phyloP scores from a whole-genome alignment of 768 basidiomycete species.

The Cystobasidiopsis lactophilus region DNA sequence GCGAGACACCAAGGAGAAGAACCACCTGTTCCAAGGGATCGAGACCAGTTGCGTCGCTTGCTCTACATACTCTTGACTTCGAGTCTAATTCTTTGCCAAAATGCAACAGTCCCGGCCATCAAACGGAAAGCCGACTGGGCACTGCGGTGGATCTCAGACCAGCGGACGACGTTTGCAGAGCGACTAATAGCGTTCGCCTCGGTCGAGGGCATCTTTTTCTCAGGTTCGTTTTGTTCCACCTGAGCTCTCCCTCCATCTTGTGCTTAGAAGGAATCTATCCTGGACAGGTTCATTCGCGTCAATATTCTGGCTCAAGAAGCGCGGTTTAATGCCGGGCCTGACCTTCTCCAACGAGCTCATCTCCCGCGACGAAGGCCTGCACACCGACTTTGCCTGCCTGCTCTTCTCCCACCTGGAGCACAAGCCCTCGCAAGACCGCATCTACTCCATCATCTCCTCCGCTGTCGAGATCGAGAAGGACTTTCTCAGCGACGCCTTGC shows the following conservation, averaged over 20 bases:
- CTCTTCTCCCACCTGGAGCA: conserved; percentile 61
- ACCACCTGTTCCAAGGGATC: conserved; percentile 71
- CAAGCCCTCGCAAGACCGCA: conserved; percentile 55
- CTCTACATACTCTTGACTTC: background rate
- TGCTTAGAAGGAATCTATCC: background rate
- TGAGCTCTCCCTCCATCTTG: conserved; percentile 3
- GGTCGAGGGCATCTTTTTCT: conserved; percentile 93
- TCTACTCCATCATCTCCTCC: conserved; percentile 48
- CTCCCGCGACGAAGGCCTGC: conserved; percentile 83
- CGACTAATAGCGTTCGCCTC: conserved; percentile 82
- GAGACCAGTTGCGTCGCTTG: conserved; percentile 35
- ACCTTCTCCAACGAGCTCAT: conserved; percentile 95
- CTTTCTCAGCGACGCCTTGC: conserved; percentile 37
- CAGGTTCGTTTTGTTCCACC: conserved; percentile 33
- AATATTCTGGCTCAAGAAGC: conserved; percentile 94
- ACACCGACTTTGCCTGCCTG: conserved; percentile 86
- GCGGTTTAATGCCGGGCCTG: conserved; percentile 84
- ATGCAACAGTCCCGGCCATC: conserved; percentile 44
- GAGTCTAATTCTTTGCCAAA: background rate
- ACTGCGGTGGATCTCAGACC: conserved; percentile 69
- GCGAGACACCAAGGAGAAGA: conserved; percentile 49
- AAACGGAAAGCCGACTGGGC: conserved; percentile 92
- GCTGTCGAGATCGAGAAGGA: conserved; percentile 37
- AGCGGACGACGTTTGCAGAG: conserved; percentile 59
- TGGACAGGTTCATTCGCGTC: conserved; percentile 44